Base-by-base conservation (phyloP, 1,139 yeast species). In the Scheffersomyces cryptocercus region DNA sequence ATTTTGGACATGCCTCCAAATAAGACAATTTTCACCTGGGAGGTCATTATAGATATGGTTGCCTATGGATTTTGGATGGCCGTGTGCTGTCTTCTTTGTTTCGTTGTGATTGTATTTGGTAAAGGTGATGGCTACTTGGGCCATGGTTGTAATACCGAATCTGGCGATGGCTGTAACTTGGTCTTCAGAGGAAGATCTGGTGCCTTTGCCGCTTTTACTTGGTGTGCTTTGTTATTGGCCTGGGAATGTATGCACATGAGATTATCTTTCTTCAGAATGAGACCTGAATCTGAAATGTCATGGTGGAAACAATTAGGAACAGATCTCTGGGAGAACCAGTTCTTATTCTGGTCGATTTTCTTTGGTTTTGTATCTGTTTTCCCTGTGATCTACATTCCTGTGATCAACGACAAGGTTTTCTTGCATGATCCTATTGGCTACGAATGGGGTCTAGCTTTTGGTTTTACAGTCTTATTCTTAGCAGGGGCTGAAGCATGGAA, bases 21-120 rank as follows among this genome's bases (percentile, higher is more conserved):
- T 44, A 61, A 52, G 37, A 55, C 59, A 9, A 64, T 65, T 40
- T 67, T 67, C 53, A 66, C 72, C 14, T 51, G 58, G 55, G 70
- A 65, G 42, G 65, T 67, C 15, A 56, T 67, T 24, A 43, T 57
- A 29, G 72, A 67, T 48, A 67, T 64, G 70, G 30, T 62, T 13
- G 70, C 51, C 8, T 67, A 67, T 40, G 72, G 72, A n/a, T 32
- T 62, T 40, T 62, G 67, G 67, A 66, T 67, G 72, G 70, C 72
- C 1, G 62, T 56, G 1, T 59, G 67, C 38, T 64, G 69, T 49
- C 58, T 67, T 52, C 55, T 59, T 7, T 56, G 64, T 39, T 67
- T 66, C 42, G 65, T 65, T 15, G 50, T 63, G 34, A 57, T 67
- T 42, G 70, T 67, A 12, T 67, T 50, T 44, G 67, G 65, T 4